Percentiles rank a stretch among this genome's conserved stretches.
Conservation (phyloP, 192 early-diverging fungal species). For the Podila verticillata region DNA sequence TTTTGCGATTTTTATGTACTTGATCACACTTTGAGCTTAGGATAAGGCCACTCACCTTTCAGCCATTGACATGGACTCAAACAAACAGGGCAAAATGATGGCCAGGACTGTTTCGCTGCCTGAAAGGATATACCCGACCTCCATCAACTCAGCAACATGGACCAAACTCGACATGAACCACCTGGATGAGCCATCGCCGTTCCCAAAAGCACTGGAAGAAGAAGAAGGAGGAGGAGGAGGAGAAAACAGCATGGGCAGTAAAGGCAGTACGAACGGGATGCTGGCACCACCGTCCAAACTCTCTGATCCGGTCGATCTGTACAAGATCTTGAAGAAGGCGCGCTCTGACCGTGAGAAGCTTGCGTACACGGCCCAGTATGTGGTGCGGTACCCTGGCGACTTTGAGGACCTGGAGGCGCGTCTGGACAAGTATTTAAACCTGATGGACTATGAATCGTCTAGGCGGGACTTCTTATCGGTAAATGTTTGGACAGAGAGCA, state of each 20-base stretch:
- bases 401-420: conserved; percentile 23
- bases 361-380: conserved; percentile 17
- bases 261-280: neutral
- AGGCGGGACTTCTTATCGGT: conserved; percentile 48
- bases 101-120: conserved; percentile 25
- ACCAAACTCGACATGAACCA: conserved; percentile 9
- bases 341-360: conserved; percentile 30
- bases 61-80: neutral
- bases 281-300: neutral
- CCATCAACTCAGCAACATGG: conserved; percentile 8
- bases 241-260: neutral
- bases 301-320: conserved; percentile 18
- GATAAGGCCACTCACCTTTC: neutral
- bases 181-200: neutral
- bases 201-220: neutral
- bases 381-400: conserved; percentile 24
- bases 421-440: conserved; percentile 36
- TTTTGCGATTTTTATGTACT: neutral
- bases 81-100: conserved; percentile 13
- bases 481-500: conserved; percentile 10
- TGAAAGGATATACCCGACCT: conserved; percentile 34
- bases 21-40: neutral
- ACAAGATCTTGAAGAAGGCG: conserved; percentile 21
- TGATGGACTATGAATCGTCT: conserved; percentile 56
- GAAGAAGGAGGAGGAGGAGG: neutral